Evolutionary conservation across 2,329 filamentous ascomycete species (phyloP), one percentile per base, ranked within the genome.

Genomic region (Penicillium sp.): DNA sequence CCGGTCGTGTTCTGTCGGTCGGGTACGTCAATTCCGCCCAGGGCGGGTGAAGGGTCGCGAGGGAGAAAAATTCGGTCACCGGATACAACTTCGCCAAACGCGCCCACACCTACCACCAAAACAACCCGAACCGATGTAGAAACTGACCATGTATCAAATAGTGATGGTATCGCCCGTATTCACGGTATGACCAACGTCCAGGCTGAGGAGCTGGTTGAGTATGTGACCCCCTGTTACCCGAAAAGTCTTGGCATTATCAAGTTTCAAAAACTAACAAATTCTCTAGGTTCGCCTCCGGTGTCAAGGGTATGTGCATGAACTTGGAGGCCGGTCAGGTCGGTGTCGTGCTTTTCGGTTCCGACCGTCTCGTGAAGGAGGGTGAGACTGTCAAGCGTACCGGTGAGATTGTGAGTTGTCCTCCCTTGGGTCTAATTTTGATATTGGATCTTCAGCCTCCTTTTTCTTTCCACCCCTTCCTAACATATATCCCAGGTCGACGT

Each of bases 231-330:
- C 59, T 49, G 46, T 35, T 48, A 44, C 25, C 23, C 43, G 44
- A 26, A 35, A 59, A 55, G 50, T 53, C 57, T 62, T 54, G 55
- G 54, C 62, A 51, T 59, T 58, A 40, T 43, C 44, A 27, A 56
- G 27, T 53, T 57, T 47, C 49, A 57, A 56, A 57, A 55, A 66
- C 64, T 68, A 65, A 71, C 60, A 57, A 56, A 56, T 60, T 2
- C 15, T 58, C 57, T 67, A 97, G 92, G 85, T 99, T 99, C 85
- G 91, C 94, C 74, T 99, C 94, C 67, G 94, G 94, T 80, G 94
- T 97, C 82, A 97, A 97, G 89, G 94, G 94, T 81, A 99, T 99
- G 94, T 97, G 93, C 90, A 97, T 99, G 93, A 99, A 99, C 90
- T 88, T 99, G 82, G 94, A 99, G 85, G 94, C 94, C 81, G 94